These are phyloP conservation scores for Wallacemonas sp. DNA, from an alignment of 208 protist species.

Conservation along the genomic window DNA sequence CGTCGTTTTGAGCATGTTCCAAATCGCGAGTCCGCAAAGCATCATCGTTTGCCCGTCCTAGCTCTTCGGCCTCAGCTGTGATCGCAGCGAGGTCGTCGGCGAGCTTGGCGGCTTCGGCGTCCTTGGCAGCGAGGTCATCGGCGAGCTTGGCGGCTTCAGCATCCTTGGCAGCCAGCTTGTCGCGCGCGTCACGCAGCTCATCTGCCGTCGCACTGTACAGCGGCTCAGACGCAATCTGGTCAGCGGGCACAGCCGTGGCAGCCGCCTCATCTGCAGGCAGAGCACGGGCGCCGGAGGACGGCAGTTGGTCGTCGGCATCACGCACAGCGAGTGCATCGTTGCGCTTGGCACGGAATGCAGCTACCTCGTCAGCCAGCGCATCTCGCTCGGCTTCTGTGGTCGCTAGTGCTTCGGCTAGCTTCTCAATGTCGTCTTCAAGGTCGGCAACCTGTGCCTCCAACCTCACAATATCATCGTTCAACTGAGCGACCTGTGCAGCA, in stretches of 20 bases:
- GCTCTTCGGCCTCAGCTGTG: background rate
- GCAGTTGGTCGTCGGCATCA: too few species aligned
- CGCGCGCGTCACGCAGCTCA: conserved; percentile 19
- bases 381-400: too few species aligned
- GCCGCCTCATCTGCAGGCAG: background rate
- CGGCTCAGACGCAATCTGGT: conserved; percentile 19
- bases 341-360: background rate
- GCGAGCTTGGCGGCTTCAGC: background rate
- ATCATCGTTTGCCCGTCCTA: background rate
- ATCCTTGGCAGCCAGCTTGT: background rate
- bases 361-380: background rate
- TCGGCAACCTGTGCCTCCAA: too few species aligned
- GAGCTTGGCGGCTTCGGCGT: too few species aligned
- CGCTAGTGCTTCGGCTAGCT: too few species aligned
- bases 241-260: conserved; percentile 10
- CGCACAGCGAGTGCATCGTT: background rate
- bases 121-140: background rate
- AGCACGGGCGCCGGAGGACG: too few species aligned
- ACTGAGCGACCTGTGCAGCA: too few species aligned
- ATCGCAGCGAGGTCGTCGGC: too few species aligned
- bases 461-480: too few species aligned
- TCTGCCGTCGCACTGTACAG: conserved; percentile 22
- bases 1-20: background rate
- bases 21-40: background rate
- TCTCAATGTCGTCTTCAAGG: too few species aligned